Evolutionary conservation across 2,329 filamentous ascomycete genomes (phyloP).

Genomic region (Byssochlamys sp.): DNA sequence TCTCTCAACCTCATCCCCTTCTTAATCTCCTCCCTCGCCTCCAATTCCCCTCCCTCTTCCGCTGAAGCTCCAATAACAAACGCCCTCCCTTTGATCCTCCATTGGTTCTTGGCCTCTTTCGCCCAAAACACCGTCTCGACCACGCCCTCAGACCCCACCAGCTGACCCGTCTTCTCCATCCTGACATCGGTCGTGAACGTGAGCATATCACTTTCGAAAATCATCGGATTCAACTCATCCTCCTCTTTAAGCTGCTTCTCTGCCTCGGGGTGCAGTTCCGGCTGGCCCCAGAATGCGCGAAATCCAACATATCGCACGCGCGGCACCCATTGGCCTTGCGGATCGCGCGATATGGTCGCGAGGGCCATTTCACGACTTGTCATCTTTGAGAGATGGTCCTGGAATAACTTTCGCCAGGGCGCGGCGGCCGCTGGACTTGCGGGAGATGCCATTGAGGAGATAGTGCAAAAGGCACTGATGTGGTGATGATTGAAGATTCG

Average conservation of each 20-base stretch:
- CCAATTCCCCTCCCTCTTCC: slow-evolving; percentile 40
- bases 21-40: slow-evolving; percentile 48
- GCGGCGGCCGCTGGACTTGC: slow-evolving; percentile 27
- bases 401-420: slow-evolving; percentile 45
- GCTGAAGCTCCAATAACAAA: slow-evolving; percentile 66
- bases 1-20: slow-evolving; percentile 42
- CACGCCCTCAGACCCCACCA: slow-evolving; percentile 57
- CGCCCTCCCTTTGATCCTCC: slow-evolving; percentile 69
- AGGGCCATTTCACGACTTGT: slow-evolving; percentile 33
- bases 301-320: slow-evolving; percentile 71
- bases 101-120: slow-evolving; percentile 62
- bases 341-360: slow-evolving; percentile 32
- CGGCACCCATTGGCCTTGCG: slow-evolving; percentile 15
- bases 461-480: background rate
- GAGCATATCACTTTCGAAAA: slow-evolving; percentile 67
- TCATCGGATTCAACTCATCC: slow-evolving; percentile 48
- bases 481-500: background rate
- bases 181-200: slow-evolving; percentile 80
- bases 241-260: slow-evolving; percentile 54
- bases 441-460: background rate
- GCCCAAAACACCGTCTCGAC: slow-evolving; percentile 84
- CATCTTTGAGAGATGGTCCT: slow-evolving; percentile 37
- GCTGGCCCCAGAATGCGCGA: slow-evolving; percentile 69
- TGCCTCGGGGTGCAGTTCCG: slow-evolving; percentile 57
- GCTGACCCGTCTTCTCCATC: slow-evolving; percentile 71